phyloP scores from a whole-genome alignment of 208 protist species.

The Crithidia brevicula region DNA sequence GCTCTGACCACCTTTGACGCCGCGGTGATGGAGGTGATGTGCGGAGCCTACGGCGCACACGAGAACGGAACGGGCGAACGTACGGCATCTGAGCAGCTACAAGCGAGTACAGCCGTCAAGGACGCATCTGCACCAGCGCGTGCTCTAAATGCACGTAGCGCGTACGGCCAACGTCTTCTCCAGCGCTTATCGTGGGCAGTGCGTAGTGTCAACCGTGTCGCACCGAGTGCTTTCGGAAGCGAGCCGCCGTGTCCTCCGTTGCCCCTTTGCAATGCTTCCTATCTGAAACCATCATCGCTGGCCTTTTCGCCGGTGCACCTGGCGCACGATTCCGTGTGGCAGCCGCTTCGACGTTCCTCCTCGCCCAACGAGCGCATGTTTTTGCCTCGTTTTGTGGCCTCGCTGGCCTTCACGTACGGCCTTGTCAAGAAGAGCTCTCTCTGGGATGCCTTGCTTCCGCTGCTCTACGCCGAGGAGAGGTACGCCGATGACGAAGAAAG shows the following conservation, averaged over 20 bases:
- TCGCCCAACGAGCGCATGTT: conserved; percentile 47
- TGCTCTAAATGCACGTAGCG: background rate
- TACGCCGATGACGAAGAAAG: too few species aligned
- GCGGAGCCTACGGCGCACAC: background rate
- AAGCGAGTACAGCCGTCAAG: too few species aligned
- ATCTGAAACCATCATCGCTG: too few species aligned
- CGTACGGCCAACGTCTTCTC: background rate
- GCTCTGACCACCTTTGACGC: conserved; percentile 6
- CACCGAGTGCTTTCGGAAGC: too few species aligned
- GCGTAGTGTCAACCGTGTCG: conserved; percentile 6
- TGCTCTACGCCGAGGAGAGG: conserved; percentile 31
- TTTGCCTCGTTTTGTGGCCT: conserved; percentile 55
- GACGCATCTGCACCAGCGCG: too few species aligned
- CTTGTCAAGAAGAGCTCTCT: conserved; percentile 31
- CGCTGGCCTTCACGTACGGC: conserved; percentile 48
- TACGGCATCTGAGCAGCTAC: too few species aligned
- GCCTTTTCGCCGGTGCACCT: background rate
- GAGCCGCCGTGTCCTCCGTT: too few species aligned
- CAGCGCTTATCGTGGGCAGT: conserved; percentile 8
- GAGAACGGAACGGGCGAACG: background rate
- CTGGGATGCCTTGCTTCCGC: conserved; percentile 31
- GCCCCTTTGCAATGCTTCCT: too few species aligned
- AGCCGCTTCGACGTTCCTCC: conserved; percentile 23
- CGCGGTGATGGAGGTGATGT: conserved; percentile 5
- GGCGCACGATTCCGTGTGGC: conserved; percentile 32